These are phyloP conservation scores for Diplodia seriata DNA, from an alignment of 2,329 filamentous ascomycete genomes.

Conservation along the genomic window DNA sequence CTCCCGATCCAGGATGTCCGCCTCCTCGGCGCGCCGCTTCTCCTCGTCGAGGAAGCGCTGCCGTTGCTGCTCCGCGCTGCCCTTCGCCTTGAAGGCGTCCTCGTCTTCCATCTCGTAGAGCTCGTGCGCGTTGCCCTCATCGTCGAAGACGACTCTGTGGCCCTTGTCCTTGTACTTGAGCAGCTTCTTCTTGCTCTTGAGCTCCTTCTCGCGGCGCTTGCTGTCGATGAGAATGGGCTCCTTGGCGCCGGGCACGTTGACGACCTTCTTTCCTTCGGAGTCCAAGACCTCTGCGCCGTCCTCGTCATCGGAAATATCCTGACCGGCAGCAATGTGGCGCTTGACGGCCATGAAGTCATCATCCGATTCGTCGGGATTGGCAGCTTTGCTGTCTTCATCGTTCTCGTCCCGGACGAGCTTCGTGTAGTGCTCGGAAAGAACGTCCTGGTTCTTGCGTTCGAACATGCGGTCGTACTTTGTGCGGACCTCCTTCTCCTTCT, in stretches of 20 bases:
- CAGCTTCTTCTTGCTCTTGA: constrained; percentile 93
- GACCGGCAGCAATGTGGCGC: constrained; percentile 76
- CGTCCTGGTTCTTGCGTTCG: constrained; percentile 93
- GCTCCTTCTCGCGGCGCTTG: constrained; percentile 92
- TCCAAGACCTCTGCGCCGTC: constrained; percentile 44
- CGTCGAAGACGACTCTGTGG: constrained; percentile 87
- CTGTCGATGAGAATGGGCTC: constrained; percentile 86
- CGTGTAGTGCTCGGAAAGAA: constrained; percentile 90
- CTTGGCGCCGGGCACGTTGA: constrained; percentile 69
- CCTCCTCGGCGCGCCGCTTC: constrained; percentile 71
- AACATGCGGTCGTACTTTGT: constrained; percentile 99
- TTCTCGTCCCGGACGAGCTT: constrained; percentile 76
- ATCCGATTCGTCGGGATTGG: constrained; percentile 62
- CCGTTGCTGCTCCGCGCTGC: constrained; percentile 77
- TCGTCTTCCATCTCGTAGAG: constrained; percentile 90
- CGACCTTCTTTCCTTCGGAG: constrained; percentile 60
- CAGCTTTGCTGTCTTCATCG: constrained; percentile 44
- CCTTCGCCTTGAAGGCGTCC: constrained; percentile 76
- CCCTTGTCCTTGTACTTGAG: constrained; percentile 88
- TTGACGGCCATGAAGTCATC: constrained; percentile 89
- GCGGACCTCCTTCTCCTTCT: constrained; percentile 74
- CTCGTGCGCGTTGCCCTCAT: constrained; percentile 83
- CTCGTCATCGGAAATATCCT: constrained; percentile 51
- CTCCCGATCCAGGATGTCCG: constrained; percentile 84
- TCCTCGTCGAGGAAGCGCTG: constrained; percentile 80